phyloP scores from a whole-genome alignment of 1,284 basidiomycete species.

The Cutaneotrichosporon curvatum region DNA sequence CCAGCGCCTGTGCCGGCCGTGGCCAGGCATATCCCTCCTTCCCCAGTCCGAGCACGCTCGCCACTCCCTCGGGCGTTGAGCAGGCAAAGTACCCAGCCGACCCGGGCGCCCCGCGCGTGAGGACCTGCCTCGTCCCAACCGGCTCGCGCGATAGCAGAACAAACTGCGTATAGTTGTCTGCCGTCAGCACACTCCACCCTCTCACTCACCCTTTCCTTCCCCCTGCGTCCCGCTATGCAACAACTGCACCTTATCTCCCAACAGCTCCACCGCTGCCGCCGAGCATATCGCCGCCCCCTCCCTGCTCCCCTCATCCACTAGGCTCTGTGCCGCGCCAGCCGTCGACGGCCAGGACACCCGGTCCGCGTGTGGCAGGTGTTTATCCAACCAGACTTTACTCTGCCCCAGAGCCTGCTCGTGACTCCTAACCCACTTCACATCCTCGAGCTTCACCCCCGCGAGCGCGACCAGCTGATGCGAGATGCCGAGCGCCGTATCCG shows the following conservation, averaged over 20 bases:
- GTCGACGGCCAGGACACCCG: slow-evolving; percentile 32
- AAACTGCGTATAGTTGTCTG: slow-evolving; percentile 47
- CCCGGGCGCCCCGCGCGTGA: neutral
- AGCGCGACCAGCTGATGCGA: slow-evolving; percentile 40
- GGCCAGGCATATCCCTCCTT: too few relatives aligned
- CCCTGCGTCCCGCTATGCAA: slow-evolving; percentile 39
- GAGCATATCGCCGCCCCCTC: slow-evolving; percentile 43
- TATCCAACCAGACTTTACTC: slow-evolving; percentile 31
- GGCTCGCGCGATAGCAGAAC: slow-evolving; percentile 28
- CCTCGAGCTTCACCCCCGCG: slow-evolving; percentile 24
- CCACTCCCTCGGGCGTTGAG: too few relatives aligned
- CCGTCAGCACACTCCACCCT: neutral
- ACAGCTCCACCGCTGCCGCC: slow-evolving; percentile 22
- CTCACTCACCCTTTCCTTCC: slow-evolving; percentile 32
- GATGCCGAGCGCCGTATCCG: slow-evolving; percentile 28
- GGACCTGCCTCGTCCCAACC: neutral
- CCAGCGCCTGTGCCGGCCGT: too few relatives aligned
- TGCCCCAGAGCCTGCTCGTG: slow-evolving; percentile 48
- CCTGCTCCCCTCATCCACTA: slow-evolving; percentile 14
- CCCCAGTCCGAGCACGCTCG: too few relatives aligned
- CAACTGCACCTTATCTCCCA: slow-evolving; percentile 28
- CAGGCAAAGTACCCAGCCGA: too few relatives aligned
- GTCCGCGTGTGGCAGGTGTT: slow-evolving; percentile 29
- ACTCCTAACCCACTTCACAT: slow-evolving; percentile 35
- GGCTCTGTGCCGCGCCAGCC: slow-evolving; percentile 33